Percentiles rank a stretch among this genome's conserved stretches.
Evolutionary conservation across 306 rosid genomes (phyloP).

Genomic region (Glycyrrhiza uralensis): DNA sequence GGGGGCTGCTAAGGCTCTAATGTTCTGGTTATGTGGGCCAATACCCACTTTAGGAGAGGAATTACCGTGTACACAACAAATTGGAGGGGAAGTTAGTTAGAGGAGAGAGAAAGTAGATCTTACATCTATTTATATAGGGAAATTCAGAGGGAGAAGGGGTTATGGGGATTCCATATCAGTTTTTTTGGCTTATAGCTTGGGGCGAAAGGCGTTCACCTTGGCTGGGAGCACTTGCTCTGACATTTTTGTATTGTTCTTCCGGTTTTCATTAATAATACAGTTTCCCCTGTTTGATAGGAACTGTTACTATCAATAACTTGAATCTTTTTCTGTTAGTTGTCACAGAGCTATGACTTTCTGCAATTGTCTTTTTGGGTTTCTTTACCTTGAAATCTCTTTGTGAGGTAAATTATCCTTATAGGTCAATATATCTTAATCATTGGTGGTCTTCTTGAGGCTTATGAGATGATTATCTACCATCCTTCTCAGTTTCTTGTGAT

Average conservation of each 20-base stretch:
- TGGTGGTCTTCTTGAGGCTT: not conserved
- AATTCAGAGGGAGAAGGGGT: not conserved
- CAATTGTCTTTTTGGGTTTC: not conserved
- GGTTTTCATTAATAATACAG: not conserved
- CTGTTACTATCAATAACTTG: not conserved
- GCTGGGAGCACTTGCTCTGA: not conserved
- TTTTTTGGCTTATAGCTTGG: not conserved
- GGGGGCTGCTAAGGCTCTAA: not conserved
- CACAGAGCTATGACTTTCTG: not conserved
- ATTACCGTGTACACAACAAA: not conserved
- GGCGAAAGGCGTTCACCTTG: not conserved
- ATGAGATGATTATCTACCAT: constrained; percentile 6
- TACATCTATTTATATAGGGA: not conserved
- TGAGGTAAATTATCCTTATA: not conserved
- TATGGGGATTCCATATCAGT: not conserved
- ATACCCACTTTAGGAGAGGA: not conserved
- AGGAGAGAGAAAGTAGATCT: not conserved
- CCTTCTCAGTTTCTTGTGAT: constrained; percentile 8
- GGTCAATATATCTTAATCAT: constrained; percentile 4
- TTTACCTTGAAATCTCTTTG: not conserved
- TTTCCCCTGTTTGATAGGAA: not conserved
- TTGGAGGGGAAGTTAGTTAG: not conserved
- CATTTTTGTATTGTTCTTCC: not conserved
- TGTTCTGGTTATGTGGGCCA: not conserved
- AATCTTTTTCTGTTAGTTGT: not conserved